These are phyloP conservation scores for Podospora conica DNA, from an alignment of 495 filamentous ascomycete genomes.

Conservation along the genomic window DNA sequence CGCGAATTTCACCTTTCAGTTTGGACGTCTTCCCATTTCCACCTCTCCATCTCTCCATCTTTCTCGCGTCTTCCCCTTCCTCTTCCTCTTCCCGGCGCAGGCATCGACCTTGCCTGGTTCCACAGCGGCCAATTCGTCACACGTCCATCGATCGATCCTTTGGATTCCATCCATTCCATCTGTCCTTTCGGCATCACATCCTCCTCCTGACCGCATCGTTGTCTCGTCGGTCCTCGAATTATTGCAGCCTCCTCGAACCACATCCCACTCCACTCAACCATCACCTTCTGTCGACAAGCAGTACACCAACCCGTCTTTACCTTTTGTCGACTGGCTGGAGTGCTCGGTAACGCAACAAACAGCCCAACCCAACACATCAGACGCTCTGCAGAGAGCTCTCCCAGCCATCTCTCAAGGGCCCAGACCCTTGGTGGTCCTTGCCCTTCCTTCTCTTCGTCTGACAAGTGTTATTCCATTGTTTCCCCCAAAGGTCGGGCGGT, in stretches of 20 bases:
- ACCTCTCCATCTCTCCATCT: neutral
- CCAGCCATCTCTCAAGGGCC: constrained; percentile 5
- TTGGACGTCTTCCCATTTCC: neutral
- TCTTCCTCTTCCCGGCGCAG: neutral
- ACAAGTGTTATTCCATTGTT: constrained; percentile 27
- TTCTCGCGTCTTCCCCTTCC: neutral
- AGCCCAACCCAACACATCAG: no score
- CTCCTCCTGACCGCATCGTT: neutral
- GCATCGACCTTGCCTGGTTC: neutral
- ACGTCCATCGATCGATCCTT: neutral
- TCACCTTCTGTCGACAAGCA: neutral
- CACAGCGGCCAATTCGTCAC: neutral
- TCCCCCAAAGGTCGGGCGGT: constrained; percentile 3
- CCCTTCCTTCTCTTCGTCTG: constrained; percentile 11
- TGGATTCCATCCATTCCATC: neutral
- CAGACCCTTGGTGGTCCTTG: constrained; percentile 8
- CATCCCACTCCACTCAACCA: neutral
- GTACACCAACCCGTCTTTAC: neutral
- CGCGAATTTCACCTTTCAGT: neutral
- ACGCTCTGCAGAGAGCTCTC: constrained; percentile 10
- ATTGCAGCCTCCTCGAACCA: neutral
- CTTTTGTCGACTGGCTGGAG: neutral
- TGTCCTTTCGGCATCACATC: neutral
- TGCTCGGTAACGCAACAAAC: neutral
- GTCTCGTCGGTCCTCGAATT: neutral